Percentiles rank a stretch among this genome's conserved stretches.
Evolutionary conservation across 495 filamentous ascomycete genomes (phyloP).

Genomic region (Lindgomyces ingoldianus): DNA sequence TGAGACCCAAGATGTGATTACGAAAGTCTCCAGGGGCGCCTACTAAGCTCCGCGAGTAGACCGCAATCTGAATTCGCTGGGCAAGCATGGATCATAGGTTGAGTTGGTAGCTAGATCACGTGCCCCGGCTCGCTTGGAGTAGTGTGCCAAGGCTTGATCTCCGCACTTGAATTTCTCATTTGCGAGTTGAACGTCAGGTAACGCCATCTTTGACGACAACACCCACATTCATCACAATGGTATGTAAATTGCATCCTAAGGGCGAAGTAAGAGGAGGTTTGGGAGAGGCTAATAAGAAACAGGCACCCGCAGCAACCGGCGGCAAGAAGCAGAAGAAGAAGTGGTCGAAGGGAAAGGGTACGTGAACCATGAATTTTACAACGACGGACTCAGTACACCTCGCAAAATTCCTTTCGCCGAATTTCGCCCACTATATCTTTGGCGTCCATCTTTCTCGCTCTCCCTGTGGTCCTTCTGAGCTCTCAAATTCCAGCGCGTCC

Average conservation of each 20-base stretch:
- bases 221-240: slow-evolving; percentile 36
- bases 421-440: not conserved
- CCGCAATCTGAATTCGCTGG: not conserved
- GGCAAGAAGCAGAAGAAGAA: slow-evolving; percentile 99
- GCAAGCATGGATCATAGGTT: not conserved
- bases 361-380: slow-evolving; percentile 36
- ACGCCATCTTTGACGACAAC: slow-evolving; percentile 29
- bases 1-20: no score
- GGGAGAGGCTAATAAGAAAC: slow-evolving; percentile 4
- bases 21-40: not conserved
- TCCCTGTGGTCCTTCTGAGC: not conserved
- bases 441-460: not conserved
- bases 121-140: slow-evolving; percentile 1
- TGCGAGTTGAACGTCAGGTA: not conserved
- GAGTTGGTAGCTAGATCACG: not conserved
- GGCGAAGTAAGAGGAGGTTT: no score
- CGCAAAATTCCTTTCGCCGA: not conserved
- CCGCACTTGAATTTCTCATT: slow-evolving; percentile 21
- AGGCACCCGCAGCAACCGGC: slow-evolving; percentile 61
- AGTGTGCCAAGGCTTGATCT: slow-evolving; percentile 8
- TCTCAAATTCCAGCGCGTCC: not conserved
- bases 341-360: slow-evolving; percentile 99
- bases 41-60: no score
- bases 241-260: slow-evolving; percentile 12
- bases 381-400: not conserved